Evolutionary conservation across 805 yeast genomes (phyloP).

Genomic region (Nakazawaea ambrosiae): DNA sequence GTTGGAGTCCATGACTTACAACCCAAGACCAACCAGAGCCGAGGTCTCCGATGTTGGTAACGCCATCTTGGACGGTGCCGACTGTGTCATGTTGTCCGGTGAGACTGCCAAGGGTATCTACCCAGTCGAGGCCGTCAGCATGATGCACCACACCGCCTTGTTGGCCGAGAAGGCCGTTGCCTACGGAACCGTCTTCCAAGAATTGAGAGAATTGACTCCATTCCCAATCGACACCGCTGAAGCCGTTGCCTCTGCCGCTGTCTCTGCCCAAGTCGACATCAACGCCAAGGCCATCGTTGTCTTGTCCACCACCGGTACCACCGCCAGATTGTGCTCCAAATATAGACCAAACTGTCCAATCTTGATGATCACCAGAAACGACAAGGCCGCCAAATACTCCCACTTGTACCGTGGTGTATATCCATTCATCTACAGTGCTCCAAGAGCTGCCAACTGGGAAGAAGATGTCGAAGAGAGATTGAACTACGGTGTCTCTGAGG

Average conservation of each 20-base stretch:
- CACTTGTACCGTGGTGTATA: slow-evolving; percentile 98
- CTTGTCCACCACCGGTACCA: slow-evolving; percentile 88
- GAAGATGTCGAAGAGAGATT: slow-evolving; percentile 94
- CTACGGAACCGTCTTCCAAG: slow-evolving; percentile 75
- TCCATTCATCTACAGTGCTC: slow-evolving; percentile 80
- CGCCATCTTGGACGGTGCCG: slow-evolving; percentile 98
- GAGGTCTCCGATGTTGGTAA: slow-evolving; percentile 99
- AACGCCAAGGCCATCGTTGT: slow-evolving; percentile 95
- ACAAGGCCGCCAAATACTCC: slow-evolving; percentile 85
- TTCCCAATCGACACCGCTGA: slow-evolving; percentile 92
- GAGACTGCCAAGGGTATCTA: slow-evolving; percentile 99
- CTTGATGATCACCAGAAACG: slow-evolving; percentile 96
- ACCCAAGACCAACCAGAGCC: slow-evolving; percentile 99
- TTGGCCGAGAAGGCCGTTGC: slow-evolving; percentile 97
- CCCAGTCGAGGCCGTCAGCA: slow-evolving; percentile 94
- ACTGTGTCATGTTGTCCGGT: slow-evolving; percentile 99
- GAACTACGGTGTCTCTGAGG: slow-evolving; percentile 87
- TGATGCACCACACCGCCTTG: slow-evolving; percentile 97
- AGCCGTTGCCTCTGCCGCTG: slow-evolving; percentile 96
- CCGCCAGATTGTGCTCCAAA: slow-evolving; percentile 94
- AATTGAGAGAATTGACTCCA: slow-evolving; percentile 75
- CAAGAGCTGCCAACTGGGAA: slow-evolving; percentile 78
- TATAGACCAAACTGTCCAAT: slow-evolving; percentile 97
- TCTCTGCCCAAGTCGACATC: slow-evolving; percentile 93
- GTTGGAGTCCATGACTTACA: slow-evolving; percentile 99